Percentiles rank a stretch among this genome's conserved stretches.
These are phyloP conservation scores for Hippophae gyantsensis DNA, from an alignment of 306 rosid species.

Conservation along the genomic window DNA sequence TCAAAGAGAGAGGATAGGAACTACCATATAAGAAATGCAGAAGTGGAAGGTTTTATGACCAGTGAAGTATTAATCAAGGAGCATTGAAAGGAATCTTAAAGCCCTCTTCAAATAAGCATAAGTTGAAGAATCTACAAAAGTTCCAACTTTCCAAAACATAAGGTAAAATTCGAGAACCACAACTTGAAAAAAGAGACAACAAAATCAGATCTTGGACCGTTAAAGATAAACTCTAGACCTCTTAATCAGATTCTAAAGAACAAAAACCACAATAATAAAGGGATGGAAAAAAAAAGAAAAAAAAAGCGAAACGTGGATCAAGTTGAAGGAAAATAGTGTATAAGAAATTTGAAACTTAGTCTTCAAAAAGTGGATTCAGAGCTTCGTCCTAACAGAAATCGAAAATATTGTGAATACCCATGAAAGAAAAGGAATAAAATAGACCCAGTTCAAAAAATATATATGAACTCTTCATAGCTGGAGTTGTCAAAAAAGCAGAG, in stretches of 20 bases:
- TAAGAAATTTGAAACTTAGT: not conserved
- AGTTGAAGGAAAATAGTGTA: constrained; percentile 1
- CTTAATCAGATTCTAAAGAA: constrained; percentile 22
- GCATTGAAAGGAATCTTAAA: constrained; percentile 34
- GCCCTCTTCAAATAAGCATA: constrained; percentile 30
- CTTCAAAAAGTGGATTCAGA: not conserved
- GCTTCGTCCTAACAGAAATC: not conserved
- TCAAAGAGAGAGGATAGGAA: not conserved
- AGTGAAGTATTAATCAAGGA: constrained; percentile 27
- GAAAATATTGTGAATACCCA: not conserved
- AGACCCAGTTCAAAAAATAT: not conserved
- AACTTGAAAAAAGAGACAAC: no score
- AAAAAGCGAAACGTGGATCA: constrained; percentile 22
- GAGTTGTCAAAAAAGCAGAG: not conserved
- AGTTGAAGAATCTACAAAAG: constrained; percentile 37
- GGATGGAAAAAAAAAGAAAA: not conserved
- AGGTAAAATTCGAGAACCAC: no score
- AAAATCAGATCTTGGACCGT: no score
- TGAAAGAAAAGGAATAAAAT: not conserved
- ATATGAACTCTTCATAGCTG: not conserved
- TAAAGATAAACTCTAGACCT: constrained; percentile 31
- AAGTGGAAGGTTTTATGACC: constrained; percentile 24
- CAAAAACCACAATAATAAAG: not conserved
- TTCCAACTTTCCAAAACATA: no score
- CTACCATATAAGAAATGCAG: constrained; percentile 35